These are phyloP conservation scores for Raphanus hybrid DNA, from an alignment of 441 rosid genomes.

Conservation along the genomic window DNA sequence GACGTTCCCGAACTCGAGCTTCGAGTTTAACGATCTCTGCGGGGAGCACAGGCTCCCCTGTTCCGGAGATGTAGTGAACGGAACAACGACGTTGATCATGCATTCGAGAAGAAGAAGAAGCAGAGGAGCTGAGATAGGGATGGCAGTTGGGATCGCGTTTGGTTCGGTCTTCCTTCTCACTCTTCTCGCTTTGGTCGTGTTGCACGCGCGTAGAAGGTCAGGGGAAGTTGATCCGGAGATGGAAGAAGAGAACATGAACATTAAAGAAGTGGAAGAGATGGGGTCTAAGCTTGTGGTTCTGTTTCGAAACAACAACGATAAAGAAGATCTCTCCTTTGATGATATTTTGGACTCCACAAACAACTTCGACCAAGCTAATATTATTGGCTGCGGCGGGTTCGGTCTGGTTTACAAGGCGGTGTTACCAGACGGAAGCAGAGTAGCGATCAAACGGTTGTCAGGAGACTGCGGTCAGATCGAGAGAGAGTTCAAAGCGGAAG, in stretches of 20 bases:
- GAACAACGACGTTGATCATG: slow-evolving; percentile 11
- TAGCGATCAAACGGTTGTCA: slow-evolving; percentile 74
- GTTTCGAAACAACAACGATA: slow-evolving; percentile 64
- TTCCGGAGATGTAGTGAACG: not conserved
- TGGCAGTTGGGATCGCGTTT: slow-evolving; percentile 61
- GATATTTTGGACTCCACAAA: slow-evolving; percentile 67
- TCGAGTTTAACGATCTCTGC: slow-evolving; percentile 77
- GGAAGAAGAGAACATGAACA: slow-evolving; percentile 38
- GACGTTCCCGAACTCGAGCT: slow-evolving; percentile 83
- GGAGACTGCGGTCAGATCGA: slow-evolving; percentile 85
- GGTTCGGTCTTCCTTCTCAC: slow-evolving; percentile 56
- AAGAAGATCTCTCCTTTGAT: slow-evolving; percentile 61
- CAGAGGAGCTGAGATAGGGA: slow-evolving; percentile 50
- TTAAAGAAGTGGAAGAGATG: slow-evolving; percentile 54
- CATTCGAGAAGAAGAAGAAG: slow-evolving; percentile 44
- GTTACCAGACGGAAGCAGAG: slow-evolving; percentile 64
- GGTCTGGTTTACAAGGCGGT: slow-evolving; percentile 78
- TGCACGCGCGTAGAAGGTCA: slow-evolving; percentile 53
- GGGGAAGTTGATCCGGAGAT: slow-evolving; percentile 77
- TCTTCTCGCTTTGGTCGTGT: slow-evolving; percentile 51
- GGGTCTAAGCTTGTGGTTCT: slow-evolving; percentile 62
- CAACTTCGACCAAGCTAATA: slow-evolving; percentile 72
- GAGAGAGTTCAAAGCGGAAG: slow-evolving; percentile 77
- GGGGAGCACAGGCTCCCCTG: slow-evolving; percentile 64
- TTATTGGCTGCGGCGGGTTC: slow-evolving; percentile 83